Percentiles rank a stretch among this genome's conserved stretches.
These are phyloP conservation scores for Solanum chiquidenum DNA, from an alignment of 257 asterid species.

Conservation along the genomic window DNA sequence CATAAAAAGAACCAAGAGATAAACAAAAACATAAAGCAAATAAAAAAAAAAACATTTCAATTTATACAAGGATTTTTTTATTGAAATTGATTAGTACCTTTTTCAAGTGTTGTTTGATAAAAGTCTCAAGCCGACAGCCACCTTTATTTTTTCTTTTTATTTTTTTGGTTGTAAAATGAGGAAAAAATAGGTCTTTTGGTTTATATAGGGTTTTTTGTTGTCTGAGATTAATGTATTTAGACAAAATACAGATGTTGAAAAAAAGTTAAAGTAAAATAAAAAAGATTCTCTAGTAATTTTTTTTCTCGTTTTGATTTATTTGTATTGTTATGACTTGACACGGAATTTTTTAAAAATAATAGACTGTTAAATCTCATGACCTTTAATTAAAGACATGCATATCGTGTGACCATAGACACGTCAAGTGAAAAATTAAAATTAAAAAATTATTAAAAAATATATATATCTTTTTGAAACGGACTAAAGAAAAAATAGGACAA, in stretches of 20 bases:
- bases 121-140: not conserved
- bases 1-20: not conserved
- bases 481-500: not conserved
- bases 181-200: not conserved
- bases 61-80: not conserved
- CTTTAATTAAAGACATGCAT: not conserved
- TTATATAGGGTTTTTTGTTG: not conserved
- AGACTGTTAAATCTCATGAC: too few relatives aligned
- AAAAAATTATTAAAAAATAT: too few relatives aligned
- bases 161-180: not conserved
- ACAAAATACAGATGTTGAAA: not conserved
- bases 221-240: not conserved
- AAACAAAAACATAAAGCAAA: not conserved
- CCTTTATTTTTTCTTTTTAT: not conserved
- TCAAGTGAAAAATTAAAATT: not conserved
- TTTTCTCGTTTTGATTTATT: not conserved
- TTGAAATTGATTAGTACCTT: not conserved
- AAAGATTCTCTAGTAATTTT: not conserved
- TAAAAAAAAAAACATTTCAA: not conserved
- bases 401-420: not conserved
- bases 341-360: not conserved
- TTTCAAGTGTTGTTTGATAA: not conserved
- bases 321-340: not conserved
- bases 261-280: not conserved
- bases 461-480: too few relatives aligned